These are phyloP conservation scores for Fusarium sp. DNA, from an alignment of 2,329 filamentous ascomycete genomes.

Conservation along the genomic window DNA sequence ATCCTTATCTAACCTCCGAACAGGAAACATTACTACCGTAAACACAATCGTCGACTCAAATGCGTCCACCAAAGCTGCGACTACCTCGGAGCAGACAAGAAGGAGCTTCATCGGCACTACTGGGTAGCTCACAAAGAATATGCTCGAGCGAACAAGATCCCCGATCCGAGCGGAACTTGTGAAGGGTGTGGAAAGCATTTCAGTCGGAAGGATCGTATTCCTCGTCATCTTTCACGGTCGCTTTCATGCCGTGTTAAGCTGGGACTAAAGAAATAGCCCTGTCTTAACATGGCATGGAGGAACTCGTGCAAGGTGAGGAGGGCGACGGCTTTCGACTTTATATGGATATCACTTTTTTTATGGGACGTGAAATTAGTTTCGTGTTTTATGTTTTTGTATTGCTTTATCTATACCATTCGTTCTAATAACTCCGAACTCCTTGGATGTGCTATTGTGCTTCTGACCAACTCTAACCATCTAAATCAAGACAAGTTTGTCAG, in stretches of 20 bases:
- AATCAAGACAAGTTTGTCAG: not conserved
- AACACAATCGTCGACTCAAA: conserved; percentile 6
- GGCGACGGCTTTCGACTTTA: not conserved
- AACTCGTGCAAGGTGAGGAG: not conserved
- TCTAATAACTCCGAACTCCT: not conserved
- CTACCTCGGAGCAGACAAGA: not conserved
- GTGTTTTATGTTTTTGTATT: not conserved
- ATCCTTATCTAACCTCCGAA: not conserved
- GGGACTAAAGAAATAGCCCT: conserved; percentile 2
- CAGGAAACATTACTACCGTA: conserved; percentile 20
- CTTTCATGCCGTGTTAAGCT: conserved; percentile 28
- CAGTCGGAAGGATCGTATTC: conserved; percentile 19
- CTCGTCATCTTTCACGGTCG: conserved; percentile 18
- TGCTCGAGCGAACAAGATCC: conserved; percentile 6
- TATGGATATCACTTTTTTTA: not conserved
- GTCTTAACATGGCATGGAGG: not conserved
- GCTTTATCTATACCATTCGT: not conserved
- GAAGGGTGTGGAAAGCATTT: not conserved
- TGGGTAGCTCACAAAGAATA: conserved; percentile 19
- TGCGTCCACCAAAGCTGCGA: conserved; percentile 11
- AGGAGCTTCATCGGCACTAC: conserved; percentile 25
- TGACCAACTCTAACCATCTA: not conserved
- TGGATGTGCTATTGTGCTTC: not conserved
- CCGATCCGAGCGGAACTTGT: not conserved
- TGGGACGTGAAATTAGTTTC: not conserved